phyloP scores from a whole-genome alignment of 2,329 filamentous ascomycete species.

The Alternaria sp. region DNA sequence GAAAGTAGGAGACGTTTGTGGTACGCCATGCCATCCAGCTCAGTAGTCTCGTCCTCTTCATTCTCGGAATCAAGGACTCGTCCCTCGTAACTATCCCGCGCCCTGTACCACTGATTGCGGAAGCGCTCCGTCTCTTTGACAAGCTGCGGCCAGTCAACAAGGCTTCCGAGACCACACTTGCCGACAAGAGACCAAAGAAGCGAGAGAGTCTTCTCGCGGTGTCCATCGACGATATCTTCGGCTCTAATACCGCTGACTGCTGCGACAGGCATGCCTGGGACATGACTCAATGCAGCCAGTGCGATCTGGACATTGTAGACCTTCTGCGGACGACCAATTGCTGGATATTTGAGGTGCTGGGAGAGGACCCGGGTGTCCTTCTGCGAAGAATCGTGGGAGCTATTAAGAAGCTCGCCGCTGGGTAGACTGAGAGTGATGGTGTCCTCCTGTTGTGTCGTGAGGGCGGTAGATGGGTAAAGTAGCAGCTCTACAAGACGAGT shows the following conservation, averaged over 20 bases:
- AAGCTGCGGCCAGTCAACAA: conserved; percentile 66
- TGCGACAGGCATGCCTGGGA: conserved; percentile 53
- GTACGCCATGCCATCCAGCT: conserved; percentile 43
- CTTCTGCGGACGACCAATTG: conserved; percentile 64
- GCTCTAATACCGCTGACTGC: conserved; percentile 58
- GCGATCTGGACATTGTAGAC: conserved; percentile 67
- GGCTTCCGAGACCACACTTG: conserved; percentile 61
- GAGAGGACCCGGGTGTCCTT: conserved; percentile 60
- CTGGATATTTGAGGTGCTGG: conserved; percentile 66
- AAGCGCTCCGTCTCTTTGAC: conserved; percentile 61
- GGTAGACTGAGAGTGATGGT: conserved; percentile 58
- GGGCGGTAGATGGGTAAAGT: conserved; percentile 55
- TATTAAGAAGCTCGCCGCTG: conserved; percentile 56
- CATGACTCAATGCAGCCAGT: conserved; percentile 60
- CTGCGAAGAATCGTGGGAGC: conserved; percentile 40
- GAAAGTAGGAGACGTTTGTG: conserved; percentile 59
- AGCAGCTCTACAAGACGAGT: conserved; percentile 67
- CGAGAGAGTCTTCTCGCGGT: conserved; percentile 69
- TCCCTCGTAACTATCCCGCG: conserved; percentile 42
- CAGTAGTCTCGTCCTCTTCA: conserved; percentile 22
- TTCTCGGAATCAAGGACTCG: conserved; percentile 47
- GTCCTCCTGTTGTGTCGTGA: conserved; percentile 44
- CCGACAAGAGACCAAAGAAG: conserved; percentile 68
- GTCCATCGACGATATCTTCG: conserved; percentile 69
- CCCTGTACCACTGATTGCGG: conserved; percentile 41